Evolutionary conservation across 345 rosid genomes (phyloP).

Genomic region (Streptanthus diversifolius): DNA sequence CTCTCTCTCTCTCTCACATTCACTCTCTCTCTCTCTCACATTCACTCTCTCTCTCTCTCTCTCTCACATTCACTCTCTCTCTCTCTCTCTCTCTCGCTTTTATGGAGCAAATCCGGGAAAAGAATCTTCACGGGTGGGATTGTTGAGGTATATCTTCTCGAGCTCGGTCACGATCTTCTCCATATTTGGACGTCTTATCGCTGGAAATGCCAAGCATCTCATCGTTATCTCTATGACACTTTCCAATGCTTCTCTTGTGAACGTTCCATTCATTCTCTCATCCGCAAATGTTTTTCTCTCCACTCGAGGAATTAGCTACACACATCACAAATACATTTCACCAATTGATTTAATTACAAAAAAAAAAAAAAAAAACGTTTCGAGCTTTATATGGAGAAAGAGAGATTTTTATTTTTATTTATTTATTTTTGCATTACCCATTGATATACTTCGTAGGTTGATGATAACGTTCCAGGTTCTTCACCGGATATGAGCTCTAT

Average conservation of each 20-base stretch:
- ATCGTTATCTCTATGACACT: conserved; percentile 41
- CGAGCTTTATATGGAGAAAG: not conserved
- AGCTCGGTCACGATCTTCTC: conserved; percentile 47
- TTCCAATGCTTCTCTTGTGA: conserved; percentile 47
- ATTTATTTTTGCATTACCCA: conserved; percentile 40
- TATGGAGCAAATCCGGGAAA: conserved; percentile 40
- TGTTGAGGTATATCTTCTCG: conserved; percentile 48
- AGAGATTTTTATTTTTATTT: not conserved
- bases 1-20: too few relatives aligned
- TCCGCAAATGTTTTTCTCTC: conserved; percentile 50
- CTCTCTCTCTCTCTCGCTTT: too few relatives aligned
- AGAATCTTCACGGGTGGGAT: conserved; percentile 43
- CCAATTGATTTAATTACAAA: not conserved
- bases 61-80: too few relatives aligned
- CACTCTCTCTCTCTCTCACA: too few relatives aligned
- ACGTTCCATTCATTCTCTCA: conserved; percentile 42
- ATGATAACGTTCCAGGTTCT: conserved; percentile 28
- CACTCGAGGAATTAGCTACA: conserved; percentile 44
- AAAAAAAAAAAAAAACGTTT: not conserved
- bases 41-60: too few relatives aligned
- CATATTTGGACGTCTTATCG: conserved; percentile 46
- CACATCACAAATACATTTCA: not conserved
- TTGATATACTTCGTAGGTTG: conserved; percentile 30
- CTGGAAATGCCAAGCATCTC: conserved; percentile 45
- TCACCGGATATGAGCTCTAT: conserved; percentile 60